Base-by-base conservation (phyloP, 192 early-diverging fungal genomes). In the Coemansia sp. region DNA sequence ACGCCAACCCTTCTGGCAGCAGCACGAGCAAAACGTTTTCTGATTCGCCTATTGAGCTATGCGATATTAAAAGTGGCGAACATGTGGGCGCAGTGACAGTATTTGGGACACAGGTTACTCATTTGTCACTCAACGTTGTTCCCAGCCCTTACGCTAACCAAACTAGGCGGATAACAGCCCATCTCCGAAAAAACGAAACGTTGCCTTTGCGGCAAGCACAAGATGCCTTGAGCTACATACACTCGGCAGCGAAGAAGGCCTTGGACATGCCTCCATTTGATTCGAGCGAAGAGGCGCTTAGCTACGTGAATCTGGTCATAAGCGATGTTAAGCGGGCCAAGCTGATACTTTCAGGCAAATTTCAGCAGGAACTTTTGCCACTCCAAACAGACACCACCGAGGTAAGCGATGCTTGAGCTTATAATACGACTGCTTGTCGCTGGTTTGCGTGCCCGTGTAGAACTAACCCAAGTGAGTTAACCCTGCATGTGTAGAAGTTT, bases 401-500 rank as follows among this genome's bases (percentile, higher is more conserved):
- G 40, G 65, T 56, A 55, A 38, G 51, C 43, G 38, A 19, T n/a
- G n/a, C n/a, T n/a, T n/a, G n/a, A n/a, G n/a, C n/a, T n/a, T n/a
- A 11, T 9, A 25, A 29, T 29, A 9, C 23, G 8, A 27, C n/a
- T n/a, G n/a, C n/a, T n/a, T n/a, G n/a, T n/a, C n/a, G n/a, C n/a
- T n/a, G n/a, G n/a, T n/a, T n/a, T n/a, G n/a, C n/a, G n/a, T n/a
- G n/a, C n/a, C n/a, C n/a, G n/a, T n/a, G n/a, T n/a, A n/a, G n/a
- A n/a, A n/a, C n/a, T n/a, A n/a, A n/a, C n/a, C n/a, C n/a, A n/a
- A n/a, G n/a, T n/a, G n/a, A n/a, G n/a, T n/a, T n/a, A n/a, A n/a
- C n/a, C n/a, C n/a, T n/a, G n/a, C n/a, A n/a, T n/a, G n/a, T 56
- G 52, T 68, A 65, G 42, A 76, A 65, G 36, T 76, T 76, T 55